phyloP scores from a whole-genome alignment of 2,329 filamentous ascomycete species.

The Talaromyces sp. region DNA sequence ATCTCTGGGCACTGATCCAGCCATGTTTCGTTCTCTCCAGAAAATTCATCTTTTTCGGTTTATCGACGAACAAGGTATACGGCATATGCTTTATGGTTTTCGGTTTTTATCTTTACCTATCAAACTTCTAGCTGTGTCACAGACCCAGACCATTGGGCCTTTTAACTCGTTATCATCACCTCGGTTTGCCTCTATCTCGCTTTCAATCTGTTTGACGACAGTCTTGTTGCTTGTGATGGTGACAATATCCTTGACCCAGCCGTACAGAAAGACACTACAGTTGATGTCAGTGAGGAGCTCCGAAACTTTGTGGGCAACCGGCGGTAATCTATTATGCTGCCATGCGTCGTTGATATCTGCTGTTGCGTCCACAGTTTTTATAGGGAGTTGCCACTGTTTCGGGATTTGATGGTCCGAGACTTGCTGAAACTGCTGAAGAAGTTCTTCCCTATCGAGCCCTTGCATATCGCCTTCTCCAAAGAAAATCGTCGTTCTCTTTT shows the following conservation, averaged over 20 bases:
- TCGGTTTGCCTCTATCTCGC: slow-evolving; percentile 50
- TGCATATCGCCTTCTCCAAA: slow-evolving; percentile 45
- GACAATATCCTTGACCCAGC: slow-evolving; percentile 60
- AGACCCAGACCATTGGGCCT: slow-evolving; percentile 62
- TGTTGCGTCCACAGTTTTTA: slow-evolving; percentile 51
- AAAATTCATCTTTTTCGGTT: neutral
- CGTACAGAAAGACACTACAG: slow-evolving; percentile 65
- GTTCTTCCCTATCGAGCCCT: slow-evolving; percentile 25
- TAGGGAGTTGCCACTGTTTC: slow-evolving; percentile 55
- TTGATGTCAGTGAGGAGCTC: slow-evolving; percentile 58
- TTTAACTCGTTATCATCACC: slow-evolving; percentile 44
- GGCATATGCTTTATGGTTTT: slow-evolving; percentile 20
- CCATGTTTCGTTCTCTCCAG: neutral
- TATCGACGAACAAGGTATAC: neutral
- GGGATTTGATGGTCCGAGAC: slow-evolving; percentile 55
- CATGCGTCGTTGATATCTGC: slow-evolving; percentile 31
- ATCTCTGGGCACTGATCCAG: neutral
- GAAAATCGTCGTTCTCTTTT: slow-evolving; percentile 55
- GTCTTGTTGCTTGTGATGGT: slow-evolving; percentile 69
- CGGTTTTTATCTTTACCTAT: slow-evolving; percentile 60
- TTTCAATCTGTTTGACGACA: slow-evolving; percentile 62
- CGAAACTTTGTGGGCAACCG: slow-evolving; percentile 39
- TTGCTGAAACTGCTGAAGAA: slow-evolving; percentile 35
- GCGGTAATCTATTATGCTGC: slow-evolving; percentile 40
- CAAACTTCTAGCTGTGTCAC: slow-evolving; percentile 60